These are phyloP conservation scores for Chlamydomonas sp. DNA, from an alignment of 139 green algal species.

Conservation along the genomic window DNA sequence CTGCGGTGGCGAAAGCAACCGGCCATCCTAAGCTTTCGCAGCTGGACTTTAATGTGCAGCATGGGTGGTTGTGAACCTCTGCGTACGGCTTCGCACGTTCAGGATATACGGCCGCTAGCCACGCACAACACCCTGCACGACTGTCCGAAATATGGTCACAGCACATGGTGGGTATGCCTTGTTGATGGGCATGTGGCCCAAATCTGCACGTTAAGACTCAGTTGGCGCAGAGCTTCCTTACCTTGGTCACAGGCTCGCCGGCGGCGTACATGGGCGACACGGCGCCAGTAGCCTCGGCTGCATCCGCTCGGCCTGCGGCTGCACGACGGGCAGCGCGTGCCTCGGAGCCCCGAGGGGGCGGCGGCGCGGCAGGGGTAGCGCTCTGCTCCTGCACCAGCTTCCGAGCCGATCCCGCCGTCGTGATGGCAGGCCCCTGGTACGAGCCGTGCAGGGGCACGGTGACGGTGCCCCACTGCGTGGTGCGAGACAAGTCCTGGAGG, in stretches of 20 bases:
- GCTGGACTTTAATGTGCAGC: too few relatives aligned
- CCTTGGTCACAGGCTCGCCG: slow-evolving; percentile 14
- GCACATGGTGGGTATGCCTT: too few relatives aligned
- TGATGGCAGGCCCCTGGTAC: slow-evolving; percentile 26
- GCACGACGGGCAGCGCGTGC: background rate
- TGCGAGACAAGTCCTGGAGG: slow-evolving; percentile 55
- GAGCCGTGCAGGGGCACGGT: slow-evolving; percentile 32
- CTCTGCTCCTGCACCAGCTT: background rate
- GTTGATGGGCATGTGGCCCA: too few relatives aligned
- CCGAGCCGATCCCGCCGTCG: background rate
- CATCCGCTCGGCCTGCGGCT: background rate
- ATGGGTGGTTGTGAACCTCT: too few relatives aligned
- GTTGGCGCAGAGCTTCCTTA: background rate
- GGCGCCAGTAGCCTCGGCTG: background rate
- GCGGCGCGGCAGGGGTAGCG: too few relatives aligned
- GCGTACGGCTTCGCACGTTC: background rate
- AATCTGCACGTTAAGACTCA: too few relatives aligned
- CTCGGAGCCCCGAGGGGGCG: background rate
- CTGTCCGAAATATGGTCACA: too few relatives aligned
- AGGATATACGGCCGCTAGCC: background rate
- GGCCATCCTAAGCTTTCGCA: background rate
- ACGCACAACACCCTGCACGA: too few relatives aligned
- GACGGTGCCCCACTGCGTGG: slow-evolving; percentile 67
- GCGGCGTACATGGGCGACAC: background rate
- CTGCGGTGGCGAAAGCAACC: background rate